Evolutionary conservation across 2,329 filamentous ascomycete species (phyloP).

Genomic region (Alternaria alternata): DNA sequence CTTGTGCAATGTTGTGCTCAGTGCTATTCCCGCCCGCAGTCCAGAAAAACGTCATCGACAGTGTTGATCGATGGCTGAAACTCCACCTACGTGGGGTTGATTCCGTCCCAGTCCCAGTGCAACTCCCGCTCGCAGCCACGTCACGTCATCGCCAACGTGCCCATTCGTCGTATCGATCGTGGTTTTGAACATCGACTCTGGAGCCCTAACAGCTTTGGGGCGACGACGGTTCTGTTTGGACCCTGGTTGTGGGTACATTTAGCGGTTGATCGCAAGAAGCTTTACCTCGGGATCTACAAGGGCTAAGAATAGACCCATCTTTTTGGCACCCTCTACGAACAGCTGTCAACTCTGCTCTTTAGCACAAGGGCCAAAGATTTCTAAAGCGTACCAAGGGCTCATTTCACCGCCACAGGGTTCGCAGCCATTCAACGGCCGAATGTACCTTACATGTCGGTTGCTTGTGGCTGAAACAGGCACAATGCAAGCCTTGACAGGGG

Average conservation of each 20-base stretch:
- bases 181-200: background rate
- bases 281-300: slow-evolving; percentile 10
- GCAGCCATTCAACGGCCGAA: slow-evolving; percentile 12
- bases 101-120: background rate
- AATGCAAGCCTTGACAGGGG: slow-evolving; percentile 13
- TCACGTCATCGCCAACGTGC: background rate
- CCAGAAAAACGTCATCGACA: background rate
- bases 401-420: slow-evolving; percentile 8
- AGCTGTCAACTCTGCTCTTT: background rate
- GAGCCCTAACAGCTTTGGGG: background rate
- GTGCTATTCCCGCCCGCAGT: background rate
- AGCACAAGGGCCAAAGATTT: background rate
- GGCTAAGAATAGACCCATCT: slow-evolving; percentile 9
- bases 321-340: background rate
- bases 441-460: slow-evolving; percentile 1
- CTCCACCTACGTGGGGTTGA: background rate
- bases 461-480: slow-evolving; percentile 17
- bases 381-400: background rate
- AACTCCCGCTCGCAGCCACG: background rate
- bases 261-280: slow-evolving; percentile 12
- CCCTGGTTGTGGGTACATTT: slow-evolving; percentile 8
- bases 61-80: background rate
- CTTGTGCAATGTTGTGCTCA: background rate
- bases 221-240: slow-evolving; percentile 4
- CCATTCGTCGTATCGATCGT: background rate